A percentile compares a stretch with the other conserved stretches of the same genome.
phyloP scores from a whole-genome alignment of 2,329 filamentous ascomycete species.

The Zymoseptoria ardabiliae region DNA sequence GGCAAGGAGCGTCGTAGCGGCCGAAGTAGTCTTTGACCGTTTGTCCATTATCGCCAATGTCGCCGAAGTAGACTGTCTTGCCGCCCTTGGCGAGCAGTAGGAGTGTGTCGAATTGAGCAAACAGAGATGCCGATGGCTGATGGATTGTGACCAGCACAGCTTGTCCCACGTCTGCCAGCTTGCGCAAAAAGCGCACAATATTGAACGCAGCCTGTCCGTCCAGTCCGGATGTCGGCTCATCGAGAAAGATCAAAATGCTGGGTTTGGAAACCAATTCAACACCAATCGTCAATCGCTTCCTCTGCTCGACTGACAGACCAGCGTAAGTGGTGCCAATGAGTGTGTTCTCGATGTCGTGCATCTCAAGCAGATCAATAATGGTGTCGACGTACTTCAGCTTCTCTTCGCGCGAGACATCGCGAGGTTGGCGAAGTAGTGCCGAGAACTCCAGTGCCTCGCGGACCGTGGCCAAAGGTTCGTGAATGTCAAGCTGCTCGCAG shows the following conservation, averaged over 20 bases:
- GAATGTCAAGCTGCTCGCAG: slow-evolving; percentile 59
- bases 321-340: slow-evolving; percentile 53
- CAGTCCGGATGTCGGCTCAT: slow-evolving; percentile 48
- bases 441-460: slow-evolving; percentile 60
- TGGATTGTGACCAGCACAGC: slow-evolving; percentile 63
- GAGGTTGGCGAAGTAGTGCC: slow-evolving; percentile 55
- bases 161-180: slow-evolving; percentile 58
- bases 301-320: slow-evolving; percentile 47
- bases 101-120: slow-evolving; percentile 58
- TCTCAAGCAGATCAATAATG: slow-evolving; percentile 55
- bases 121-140: slow-evolving; percentile 59
- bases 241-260: slow-evolving; percentile 54
- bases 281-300: slow-evolving; percentile 50
- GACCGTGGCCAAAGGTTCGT: slow-evolving; percentile 59
- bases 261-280: slow-evolving; percentile 51
- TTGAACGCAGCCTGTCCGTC: slow-evolving; percentile 62
- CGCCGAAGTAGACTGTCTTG: slow-evolving; percentile 59
- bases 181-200: slow-evolving; percentile 57
- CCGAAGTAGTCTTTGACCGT: slow-evolving; percentile 44
- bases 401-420: slow-evolving; percentile 49
- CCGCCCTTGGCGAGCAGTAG: slow-evolving; percentile 57
- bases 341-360: slow-evolving; percentile 57
- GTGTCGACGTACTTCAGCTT: slow-evolving; percentile 62
- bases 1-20: slow-evolving; percentile 46
- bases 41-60: slow-evolving; percentile 37